These are phyloP conservation scores for Mycena venus DNA, from an alignment of 768 basidiomycete species.

Conservation along the genomic window DNA sequence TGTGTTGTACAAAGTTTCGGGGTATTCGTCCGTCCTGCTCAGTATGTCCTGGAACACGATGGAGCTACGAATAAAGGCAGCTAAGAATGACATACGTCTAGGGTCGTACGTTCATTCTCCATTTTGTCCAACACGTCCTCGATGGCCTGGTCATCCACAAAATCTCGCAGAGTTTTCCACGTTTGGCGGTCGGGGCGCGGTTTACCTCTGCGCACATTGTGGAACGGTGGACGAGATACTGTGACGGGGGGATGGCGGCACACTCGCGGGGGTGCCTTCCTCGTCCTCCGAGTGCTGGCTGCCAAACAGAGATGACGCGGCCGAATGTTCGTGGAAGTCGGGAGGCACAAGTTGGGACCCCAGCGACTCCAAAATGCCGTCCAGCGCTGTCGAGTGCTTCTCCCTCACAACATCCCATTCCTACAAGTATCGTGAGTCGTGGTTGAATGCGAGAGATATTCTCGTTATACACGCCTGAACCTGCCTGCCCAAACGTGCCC, in stretches of 20 bases:
- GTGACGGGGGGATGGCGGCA: conserved; percentile 43
- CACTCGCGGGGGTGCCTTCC: conserved; percentile 32
- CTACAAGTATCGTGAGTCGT: conserved; percentile 49
- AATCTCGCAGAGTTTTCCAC: conserved; percentile 90
- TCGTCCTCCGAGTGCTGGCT: conserved; percentile 72
- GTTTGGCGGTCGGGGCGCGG: conserved; percentile 60
- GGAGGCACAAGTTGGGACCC: conserved; percentile 82
- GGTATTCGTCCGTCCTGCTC: conserved; percentile 74
- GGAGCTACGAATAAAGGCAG: background rate
- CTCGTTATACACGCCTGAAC: conserved; percentile 63
- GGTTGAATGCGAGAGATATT: background rate
- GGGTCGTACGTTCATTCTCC: conserved; percentile 73
- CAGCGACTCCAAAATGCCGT: conserved; percentile 78
- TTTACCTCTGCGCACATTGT: conserved; percentile 47
- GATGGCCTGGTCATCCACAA: conserved; percentile 86
- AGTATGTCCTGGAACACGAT: conserved; percentile 67
- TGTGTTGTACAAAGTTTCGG: conserved; percentile 70
- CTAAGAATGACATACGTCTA: conserved; percentile 68
- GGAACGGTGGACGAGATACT: conserved; percentile 61
- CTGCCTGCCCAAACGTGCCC: conserved; percentile 68
- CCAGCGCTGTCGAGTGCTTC: conserved; percentile 73
- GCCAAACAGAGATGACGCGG: conserved; percentile 84
- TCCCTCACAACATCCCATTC: conserved; percentile 79
- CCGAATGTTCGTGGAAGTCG: conserved; percentile 76
- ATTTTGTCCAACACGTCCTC: conserved; percentile 82